These are phyloP conservation scores for Colletotrichum viniferum DNA, from an alignment of 2,329 filamentous ascomycete species.

Conservation along the genomic window DNA sequence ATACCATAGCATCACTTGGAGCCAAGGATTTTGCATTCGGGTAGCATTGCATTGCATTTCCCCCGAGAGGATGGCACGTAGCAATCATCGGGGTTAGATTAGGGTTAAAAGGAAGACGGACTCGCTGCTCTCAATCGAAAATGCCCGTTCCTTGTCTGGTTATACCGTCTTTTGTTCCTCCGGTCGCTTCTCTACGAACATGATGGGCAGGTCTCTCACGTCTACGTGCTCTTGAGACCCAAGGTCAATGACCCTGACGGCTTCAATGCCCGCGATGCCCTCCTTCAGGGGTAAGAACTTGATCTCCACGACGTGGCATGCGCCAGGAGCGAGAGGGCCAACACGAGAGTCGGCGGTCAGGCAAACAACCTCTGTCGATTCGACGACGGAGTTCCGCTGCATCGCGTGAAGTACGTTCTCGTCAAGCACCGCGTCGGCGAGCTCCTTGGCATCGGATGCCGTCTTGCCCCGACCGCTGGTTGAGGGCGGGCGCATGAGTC, in stretches of 20 bases:
- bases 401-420: constrained; percentile 74
- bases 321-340: constrained; percentile 72
- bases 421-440: constrained; percentile 73
- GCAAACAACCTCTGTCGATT: constrained; percentile 73
- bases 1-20: constrained; percentile 7
- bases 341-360: constrained; percentile 76
- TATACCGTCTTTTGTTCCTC: constrained; percentile 7
- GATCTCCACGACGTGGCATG: constrained; percentile 76
- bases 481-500: constrained; percentile 58
- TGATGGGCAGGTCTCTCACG: constrained; percentile 73
- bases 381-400: constrained; percentile 68
- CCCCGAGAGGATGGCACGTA: neutral
- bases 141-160: neutral
- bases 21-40: neutral
- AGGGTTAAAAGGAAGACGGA: neutral
- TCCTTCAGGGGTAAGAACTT: constrained; percentile 71
- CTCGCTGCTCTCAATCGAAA: neutral
- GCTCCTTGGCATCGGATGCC: constrained; percentile 30
- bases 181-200: constrained; percentile 54
- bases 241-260: constrained; percentile 75
- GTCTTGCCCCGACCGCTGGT: constrained; percentile 43
- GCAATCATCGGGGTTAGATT: neutral
- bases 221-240: constrained; percentile 78
- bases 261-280: constrained; percentile 74
- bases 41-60: neutral